phyloP scores from a whole-genome alignment of 257 asterid species.

The Coffea eugenioides region DNA sequence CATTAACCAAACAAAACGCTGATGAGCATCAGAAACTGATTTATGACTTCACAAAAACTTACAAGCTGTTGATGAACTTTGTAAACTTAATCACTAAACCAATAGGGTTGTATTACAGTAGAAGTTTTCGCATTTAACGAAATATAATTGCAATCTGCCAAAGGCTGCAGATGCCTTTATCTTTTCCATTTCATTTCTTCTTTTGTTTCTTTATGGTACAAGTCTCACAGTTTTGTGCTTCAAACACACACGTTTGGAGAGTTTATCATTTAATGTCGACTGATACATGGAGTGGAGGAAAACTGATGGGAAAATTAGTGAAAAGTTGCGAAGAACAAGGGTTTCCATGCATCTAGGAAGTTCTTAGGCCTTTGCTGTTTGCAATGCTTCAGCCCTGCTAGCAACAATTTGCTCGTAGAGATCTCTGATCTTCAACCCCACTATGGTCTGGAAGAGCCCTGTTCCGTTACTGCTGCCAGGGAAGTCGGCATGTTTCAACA shows the following conservation, averaged over 20 bases:
- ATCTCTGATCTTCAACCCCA: conserved; percentile 89
- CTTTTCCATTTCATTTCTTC: conserved; percentile 33
- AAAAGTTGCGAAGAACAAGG: conserved; percentile 9
- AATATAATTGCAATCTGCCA: neutral
- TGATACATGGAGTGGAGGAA: conserved; percentile 30
- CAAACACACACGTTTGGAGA: conserved; percentile 34
- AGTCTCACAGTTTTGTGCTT: conserved; percentile 48
- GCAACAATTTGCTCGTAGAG: conserved; percentile 83
- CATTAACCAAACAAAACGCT: neutral
- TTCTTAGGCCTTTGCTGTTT: conserved; percentile 68
- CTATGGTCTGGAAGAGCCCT: conserved; percentile 90
- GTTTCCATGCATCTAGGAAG: conserved; percentile 4
- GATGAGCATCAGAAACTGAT: neutral
- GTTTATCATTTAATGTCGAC: conserved; percentile 23
- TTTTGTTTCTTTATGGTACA: conserved; percentile 57
- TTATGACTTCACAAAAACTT: neutral
- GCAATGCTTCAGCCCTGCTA: conserved; percentile 44
- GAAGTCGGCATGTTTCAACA: conserved; percentile 90
- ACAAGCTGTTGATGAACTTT: neutral
- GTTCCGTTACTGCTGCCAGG: conserved; percentile 99
- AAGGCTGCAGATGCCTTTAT: neutral
- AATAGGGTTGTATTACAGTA: neutral
- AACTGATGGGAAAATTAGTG: conserved; percentile 24
- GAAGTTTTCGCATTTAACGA: neutral
- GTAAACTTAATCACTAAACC: neutral